Percentiles rank a stretch among this genome's conserved stretches.
Conservation (phyloP, 352 stramenopile genomes). For the Phytopythium oedochilum region DNA sequence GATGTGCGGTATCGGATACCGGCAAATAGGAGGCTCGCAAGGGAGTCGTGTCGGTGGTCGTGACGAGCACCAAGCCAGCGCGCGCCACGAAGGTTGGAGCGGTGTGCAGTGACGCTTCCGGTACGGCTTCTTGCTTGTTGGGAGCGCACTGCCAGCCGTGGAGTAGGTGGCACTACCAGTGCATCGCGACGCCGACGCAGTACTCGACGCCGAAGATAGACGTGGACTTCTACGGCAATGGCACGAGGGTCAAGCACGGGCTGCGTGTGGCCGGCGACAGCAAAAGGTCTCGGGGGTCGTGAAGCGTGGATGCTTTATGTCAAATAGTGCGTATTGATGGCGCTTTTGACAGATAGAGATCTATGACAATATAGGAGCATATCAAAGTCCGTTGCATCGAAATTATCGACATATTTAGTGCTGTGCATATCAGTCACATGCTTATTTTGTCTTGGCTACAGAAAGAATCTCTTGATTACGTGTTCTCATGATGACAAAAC, state of each 20-base stretch:
- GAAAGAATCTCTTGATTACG: too few relatives aligned
- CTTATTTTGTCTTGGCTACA: too few relatives aligned
- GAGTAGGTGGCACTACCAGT: slow-evolving; percentile 35
- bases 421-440: too few relatives aligned
- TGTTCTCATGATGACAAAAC: too few relatives aligned
- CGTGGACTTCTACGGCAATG: slow-evolving; percentile 29
- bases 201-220: slow-evolving; percentile 21
- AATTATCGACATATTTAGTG: too few relatives aligned
- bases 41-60: slow-evolving; percentile 15
- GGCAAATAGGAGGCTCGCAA: slow-evolving; percentile 6
- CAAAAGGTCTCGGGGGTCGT: too few relatives aligned
- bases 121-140: slow-evolving; percentile 5
- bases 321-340: too few relatives aligned
- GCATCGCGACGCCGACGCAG: slow-evolving; percentile 18
- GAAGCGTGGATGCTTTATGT: too few relatives aligned
- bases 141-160: slow-evolving; percentile 11
- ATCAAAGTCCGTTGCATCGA: too few relatives aligned
- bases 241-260: slow-evolving; percentile 19
- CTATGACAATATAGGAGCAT: too few relatives aligned
- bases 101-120: background rate
- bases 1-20: slow-evolving; percentile 13
- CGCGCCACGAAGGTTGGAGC: background rate
- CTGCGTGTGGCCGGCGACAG: too few relatives aligned
- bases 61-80: slow-evolving; percentile 7
- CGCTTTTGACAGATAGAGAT: too few relatives aligned